Base-by-base conservation (phyloP, 179 eudicot genomes). In the Gypsophila paniculata region DNA sequence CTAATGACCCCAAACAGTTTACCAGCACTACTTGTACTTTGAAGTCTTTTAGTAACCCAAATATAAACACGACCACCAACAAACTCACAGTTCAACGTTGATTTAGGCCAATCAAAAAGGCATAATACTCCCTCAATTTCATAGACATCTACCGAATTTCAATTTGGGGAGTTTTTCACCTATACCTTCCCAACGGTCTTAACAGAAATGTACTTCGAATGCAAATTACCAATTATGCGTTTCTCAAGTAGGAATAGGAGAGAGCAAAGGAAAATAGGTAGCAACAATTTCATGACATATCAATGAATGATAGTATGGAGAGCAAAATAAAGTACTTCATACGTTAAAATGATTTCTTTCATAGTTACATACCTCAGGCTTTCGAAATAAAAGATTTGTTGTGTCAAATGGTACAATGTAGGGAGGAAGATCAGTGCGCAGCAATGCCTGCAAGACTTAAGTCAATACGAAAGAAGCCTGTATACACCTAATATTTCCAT, bases 371-470 rank as follows among this genome's bases (percentile, higher is more conserved):
- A 95, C 99, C 98, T 92, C 87, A 64, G 99, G 99, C 73, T 79
- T 85, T 74, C 64, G 73, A 69, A 88, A 92, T 53, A 65, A 22
- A 53, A 90, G 87, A 75, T 92, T 94, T 25, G 65, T 65, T 7
- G 91, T 84, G 48, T 82, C 65, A 76, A 87, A 93, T 19, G 97
- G 98, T 72, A 93, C 96, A 85, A 93, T 88, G 83, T 93, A 89
- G 75, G 66, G 66, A 55, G 98, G 98, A 77, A 93, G 98, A 82
- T 93, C 97, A 54, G 89, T 84, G 19, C 97, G 96, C 61, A 93
- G 74, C 82, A 87, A 76, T 66, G 90, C 98, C 98, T 93, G 91
- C 77, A 74, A 76, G 64, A 72, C 38, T 22, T 58, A 26, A 34
- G 29, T 75, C 65, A 61, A 6, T 17, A 34, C 17, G 48, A 32